A percentile compares a stretch with the other conserved stretches of the same genome.
These are phyloP conservation scores for Onygenales sp. DNA, from an alignment of 2,329 filamentous ascomycete genomes.

Conservation along the genomic window DNA sequence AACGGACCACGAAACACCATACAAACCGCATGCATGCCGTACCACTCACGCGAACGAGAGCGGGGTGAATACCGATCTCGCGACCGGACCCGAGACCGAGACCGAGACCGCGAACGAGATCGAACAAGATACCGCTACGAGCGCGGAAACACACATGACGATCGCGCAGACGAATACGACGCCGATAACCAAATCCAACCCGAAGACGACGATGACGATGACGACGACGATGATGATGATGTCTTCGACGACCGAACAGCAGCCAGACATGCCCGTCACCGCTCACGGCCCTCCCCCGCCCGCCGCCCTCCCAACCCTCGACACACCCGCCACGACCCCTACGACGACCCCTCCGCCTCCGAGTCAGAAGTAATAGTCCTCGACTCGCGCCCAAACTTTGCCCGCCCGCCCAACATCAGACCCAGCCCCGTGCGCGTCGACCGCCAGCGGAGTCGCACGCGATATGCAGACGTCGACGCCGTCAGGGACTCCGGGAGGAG, in stretches of 20 bases:
- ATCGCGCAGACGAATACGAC: neutral
- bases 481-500: constrained; percentile 12
- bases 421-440: constrained; percentile 11
- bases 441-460: constrained; percentile 2
- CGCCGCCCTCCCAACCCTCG: neutral
- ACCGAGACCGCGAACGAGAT: constrained; percentile 6
- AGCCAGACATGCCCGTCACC: constrained; percentile 1
- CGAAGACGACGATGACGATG: constrained; percentile 2
- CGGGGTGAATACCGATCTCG: constrained; percentile 7
- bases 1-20: too few species aligned
- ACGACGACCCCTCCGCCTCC: constrained; percentile 5
- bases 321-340: constrained; percentile 2
- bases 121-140: neutral
- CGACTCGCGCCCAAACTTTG: constrained; percentile 21
- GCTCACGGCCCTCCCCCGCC: neutral
- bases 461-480: constrained; percentile 8
- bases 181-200: neutral
- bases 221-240: constrained; percentile 13
- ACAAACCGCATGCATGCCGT: constrained; percentile 8
- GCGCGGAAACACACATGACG: neutral
- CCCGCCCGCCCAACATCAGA: constrained; percentile 18
- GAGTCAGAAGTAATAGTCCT: constrained; percentile 15
- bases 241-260: constrained; percentile 15
- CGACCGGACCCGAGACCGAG: neutral
- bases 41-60: constrained; percentile 9